Evolutionary conservation across 495 filamentous ascomycete genomes (phyloP).

Genomic region (Neurospora pannonica): DNA sequence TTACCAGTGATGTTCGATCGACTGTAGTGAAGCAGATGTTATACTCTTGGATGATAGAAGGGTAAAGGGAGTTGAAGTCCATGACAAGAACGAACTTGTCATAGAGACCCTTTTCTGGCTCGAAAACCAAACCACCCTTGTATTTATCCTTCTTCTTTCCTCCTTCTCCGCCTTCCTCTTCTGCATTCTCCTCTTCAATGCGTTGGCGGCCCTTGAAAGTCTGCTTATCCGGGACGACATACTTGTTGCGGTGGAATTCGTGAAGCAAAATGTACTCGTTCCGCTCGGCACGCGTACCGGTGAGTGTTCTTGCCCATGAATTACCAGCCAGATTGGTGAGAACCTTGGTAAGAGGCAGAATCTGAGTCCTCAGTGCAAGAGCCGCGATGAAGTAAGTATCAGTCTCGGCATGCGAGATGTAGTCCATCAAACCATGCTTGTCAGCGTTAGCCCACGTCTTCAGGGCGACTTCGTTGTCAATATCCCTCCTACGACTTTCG

Average conservation of each 20-base stretch:
- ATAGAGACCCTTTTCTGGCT: slow-evolving; percentile 93
- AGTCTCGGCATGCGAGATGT: slow-evolving; percentile 80
- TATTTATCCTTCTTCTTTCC: slow-evolving; percentile 96
- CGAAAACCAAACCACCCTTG: slow-evolving; percentile 96
- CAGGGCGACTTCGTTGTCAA: slow-evolving; percentile 79
- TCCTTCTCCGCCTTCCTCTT: slow-evolving; percentile 54
- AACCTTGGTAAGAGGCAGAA: slow-evolving; percentile 87
- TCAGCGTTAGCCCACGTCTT: slow-evolving; percentile 73
- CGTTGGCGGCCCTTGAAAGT: slow-evolving; percentile 60
- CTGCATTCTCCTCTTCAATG: slow-evolving; percentile 50
- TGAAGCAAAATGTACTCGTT: slow-evolving; percentile 99
- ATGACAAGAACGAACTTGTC: slow-evolving; percentile 96
- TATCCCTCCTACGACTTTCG: slow-evolving; percentile 59
- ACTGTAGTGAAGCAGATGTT: slow-evolving; percentile 99
- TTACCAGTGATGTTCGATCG: slow-evolving; percentile 57
- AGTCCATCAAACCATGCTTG: slow-evolving; percentile 83
- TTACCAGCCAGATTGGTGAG: slow-evolving; percentile 96
- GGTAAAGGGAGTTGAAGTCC: slow-evolving; percentile 99
- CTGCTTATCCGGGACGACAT: slow-evolving; percentile 92
- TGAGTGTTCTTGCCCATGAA: slow-evolving; percentile 93
- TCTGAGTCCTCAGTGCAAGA: slow-evolving; percentile 75
- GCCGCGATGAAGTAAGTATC: slow-evolving; percentile 96
- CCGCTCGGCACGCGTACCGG: slow-evolving; percentile 89
- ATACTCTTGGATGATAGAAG: slow-evolving; percentile 97
- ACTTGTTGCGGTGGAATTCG: slow-evolving; percentile 92